A percentile compares a stretch with the other conserved stretches of the same genome.
Conservation (phyloP, 768 basidiomycete species). For the Daedaleopsis nitida region DNA sequence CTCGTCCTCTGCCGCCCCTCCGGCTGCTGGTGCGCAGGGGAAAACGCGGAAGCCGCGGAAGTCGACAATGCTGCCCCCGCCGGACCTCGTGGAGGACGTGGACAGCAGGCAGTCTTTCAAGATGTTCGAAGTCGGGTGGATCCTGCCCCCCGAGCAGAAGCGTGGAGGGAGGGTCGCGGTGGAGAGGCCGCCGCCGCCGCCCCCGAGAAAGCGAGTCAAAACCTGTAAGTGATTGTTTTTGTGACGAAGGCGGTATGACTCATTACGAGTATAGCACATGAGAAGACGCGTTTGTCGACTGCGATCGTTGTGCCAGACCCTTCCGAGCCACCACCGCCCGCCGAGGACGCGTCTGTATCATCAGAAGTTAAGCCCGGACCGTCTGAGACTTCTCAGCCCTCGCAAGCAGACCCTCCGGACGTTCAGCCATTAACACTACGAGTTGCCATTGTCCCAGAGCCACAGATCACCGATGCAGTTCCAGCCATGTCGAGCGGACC, state of each 20-base stretch:
- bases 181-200: slow-evolving; percentile 47
- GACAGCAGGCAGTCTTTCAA: slow-evolving; percentile 74
- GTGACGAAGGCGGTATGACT: not conserved
- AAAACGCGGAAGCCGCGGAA: slow-evolving; percentile 11
- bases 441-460: not conserved
- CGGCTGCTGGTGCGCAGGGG: not conserved
- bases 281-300: slow-evolving; percentile 16
- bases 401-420: not conserved
- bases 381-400: not conserved
- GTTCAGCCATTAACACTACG: not conserved
- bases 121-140: slow-evolving; percentile 87
- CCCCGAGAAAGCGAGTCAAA: slow-evolving; percentile 58
- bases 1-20: slow-evolving; percentile 1
- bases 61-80: slow-evolving; percentile 12
- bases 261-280: slow-evolving; percentile 6
- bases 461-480: not conserved
- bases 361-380: not conserved
- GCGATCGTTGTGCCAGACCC: not conserved
- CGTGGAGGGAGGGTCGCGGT: slow-evolving; percentile 57
- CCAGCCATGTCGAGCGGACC: not conserved
- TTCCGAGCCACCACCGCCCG: not conserved
- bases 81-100: slow-evolving; percentile 62
- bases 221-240: slow-evolving; percentile 36
- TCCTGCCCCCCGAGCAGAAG: slow-evolving; percentile 72
- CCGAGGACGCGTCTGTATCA: not conserved